phyloP scores from a whole-genome alignment of 1,284 basidiomycete species.

The Ceratobasidium sp. region DNA sequence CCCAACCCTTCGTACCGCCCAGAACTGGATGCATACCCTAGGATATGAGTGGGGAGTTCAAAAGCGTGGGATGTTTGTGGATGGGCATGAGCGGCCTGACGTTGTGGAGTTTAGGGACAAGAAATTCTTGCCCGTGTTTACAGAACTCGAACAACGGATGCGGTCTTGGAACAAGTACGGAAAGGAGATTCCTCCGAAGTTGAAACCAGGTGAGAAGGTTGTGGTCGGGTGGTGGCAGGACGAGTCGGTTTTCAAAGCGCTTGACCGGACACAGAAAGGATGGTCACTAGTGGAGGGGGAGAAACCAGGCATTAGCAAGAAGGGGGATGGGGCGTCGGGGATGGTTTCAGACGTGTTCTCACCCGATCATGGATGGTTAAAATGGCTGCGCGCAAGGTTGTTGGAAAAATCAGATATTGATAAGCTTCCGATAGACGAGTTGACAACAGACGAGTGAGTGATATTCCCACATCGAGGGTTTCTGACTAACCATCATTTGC shows the following conservation, averaged over 20 bases:
- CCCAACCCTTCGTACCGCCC: constrained; percentile 8
- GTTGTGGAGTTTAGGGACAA: constrained; percentile 45
- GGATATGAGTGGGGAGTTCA: constrained; percentile 15
- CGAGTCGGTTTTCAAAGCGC: constrained; percentile 61
- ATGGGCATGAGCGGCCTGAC: constrained; percentile 39
- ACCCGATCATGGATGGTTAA: constrained; percentile 61
- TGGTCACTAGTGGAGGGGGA: constrained; percentile 52
- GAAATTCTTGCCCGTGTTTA: constrained; percentile 37
- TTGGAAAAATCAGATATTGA: constrained; percentile 54
- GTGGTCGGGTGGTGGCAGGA: constrained; percentile 56
- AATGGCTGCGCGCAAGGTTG: no score
- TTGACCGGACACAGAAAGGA: constrained; percentile 56
- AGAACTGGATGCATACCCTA: constrained; percentile 12
- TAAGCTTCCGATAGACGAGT: constrained; percentile 47
- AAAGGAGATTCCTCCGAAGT: constrained; percentile 37
- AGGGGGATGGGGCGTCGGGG: constrained; percentile 60
- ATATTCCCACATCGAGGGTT: not conserved
- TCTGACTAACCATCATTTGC: constrained; percentile 50
- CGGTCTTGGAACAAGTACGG: constrained; percentile 48
- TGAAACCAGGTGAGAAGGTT: not conserved
- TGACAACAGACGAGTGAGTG: no score
- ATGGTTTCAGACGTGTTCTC: constrained; percentile 66
- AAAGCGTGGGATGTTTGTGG: not conserved
- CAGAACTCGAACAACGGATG: constrained; percentile 47
- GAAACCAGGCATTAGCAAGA: constrained; percentile 56